These are phyloP conservation scores for Neohortaea acidophila DNA, from an alignment of 495 filamentous ascomycete genomes.

Conservation along the genomic window DNA sequence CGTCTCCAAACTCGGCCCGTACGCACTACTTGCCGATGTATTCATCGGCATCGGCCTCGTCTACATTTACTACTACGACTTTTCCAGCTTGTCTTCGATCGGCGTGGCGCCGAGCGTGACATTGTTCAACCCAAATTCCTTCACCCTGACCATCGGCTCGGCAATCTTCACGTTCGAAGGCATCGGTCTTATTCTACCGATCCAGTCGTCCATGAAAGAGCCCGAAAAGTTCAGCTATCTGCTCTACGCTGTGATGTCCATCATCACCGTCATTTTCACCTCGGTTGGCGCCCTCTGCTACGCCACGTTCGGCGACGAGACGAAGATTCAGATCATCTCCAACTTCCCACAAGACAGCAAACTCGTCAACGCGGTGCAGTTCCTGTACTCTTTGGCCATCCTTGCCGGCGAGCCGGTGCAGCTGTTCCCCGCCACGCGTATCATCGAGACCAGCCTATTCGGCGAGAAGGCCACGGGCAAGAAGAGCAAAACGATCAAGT, in stretches of 20 bases:
- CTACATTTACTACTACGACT: conserved; percentile 51
- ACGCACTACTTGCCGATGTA: conserved; percentile 43
- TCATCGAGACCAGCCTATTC: conserved; percentile 40
- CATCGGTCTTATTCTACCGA: conserved; percentile 50
- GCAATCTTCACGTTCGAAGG: conserved; percentile 57
- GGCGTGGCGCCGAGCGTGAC: conserved; percentile 37
- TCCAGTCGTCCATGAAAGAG: conserved; percentile 46
- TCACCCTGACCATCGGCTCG: conserved; percentile 46
- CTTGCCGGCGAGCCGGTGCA: conserved; percentile 48
- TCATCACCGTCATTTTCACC: conserved; percentile 49
- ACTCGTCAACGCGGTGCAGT: conserved; percentile 50
- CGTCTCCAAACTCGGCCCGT: conserved; percentile 46
- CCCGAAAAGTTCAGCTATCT: conserved; percentile 44
- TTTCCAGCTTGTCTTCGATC: conserved; percentile 31
- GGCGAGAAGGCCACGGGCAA: conserved; percentile 40
- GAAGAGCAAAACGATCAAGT: conserved; percentile 38
- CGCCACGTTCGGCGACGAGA: conserved; percentile 43
- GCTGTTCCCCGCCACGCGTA: conserved; percentile 47
- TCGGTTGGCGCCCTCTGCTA: conserved; percentile 50
- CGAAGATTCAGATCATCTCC: conserved; percentile 46
- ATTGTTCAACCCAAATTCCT: conserved; percentile 45
- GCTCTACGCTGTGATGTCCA: conserved; percentile 42
- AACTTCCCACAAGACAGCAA: conserved; percentile 47
- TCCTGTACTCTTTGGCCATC: conserved; percentile 49
- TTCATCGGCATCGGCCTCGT: conserved; percentile 47